Evolutionary conservation across 75 land plant species (phyloP).

Genomic region (Picea sitchensis): DNA sequence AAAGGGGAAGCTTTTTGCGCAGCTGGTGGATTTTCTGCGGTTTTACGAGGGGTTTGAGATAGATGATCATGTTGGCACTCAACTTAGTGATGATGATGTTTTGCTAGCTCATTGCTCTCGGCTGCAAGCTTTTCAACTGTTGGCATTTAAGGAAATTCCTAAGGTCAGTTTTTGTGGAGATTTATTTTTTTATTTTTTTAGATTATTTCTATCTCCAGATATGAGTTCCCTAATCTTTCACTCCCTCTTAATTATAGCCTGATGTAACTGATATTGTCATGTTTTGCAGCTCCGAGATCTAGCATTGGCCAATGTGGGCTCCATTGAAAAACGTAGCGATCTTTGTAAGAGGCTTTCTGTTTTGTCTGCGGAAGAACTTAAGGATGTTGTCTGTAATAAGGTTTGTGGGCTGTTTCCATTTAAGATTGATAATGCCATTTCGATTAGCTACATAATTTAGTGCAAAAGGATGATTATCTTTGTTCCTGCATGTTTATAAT

Average conservation of each 20-base stretch:
- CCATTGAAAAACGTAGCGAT: slow-evolving; percentile 76
- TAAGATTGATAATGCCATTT: neutral
- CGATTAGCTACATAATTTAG: neutral
- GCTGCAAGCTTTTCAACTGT: slow-evolving; percentile 72
- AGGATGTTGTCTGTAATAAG: slow-evolving; percentile 85
- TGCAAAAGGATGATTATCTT: neutral
- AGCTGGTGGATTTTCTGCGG: slow-evolving; percentile 88
- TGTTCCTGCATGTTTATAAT: neutral
- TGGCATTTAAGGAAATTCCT: slow-evolving; percentile 73
- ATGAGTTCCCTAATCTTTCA: neutral
- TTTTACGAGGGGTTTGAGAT: slow-evolving; percentile 95
- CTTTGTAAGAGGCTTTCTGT: slow-evolving; percentile 67
- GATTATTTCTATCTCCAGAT: neutral
- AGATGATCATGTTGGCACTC: slow-evolving; percentile 85
- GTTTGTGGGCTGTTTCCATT: slow-evolving; percentile 22
- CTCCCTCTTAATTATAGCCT: neutral
- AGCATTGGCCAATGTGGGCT: slow-evolving; percentile 83
- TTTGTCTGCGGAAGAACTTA: slow-evolving; percentile 63
- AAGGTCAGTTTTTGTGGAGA: slow-evolving; percentile 43
- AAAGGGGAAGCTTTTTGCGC: slow-evolving; percentile 82
- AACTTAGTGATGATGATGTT: slow-evolving; percentile 84
- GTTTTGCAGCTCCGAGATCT: slow-evolving; percentile 67
- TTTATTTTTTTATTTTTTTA: slow-evolving; percentile 1
- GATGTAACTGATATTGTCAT: neutral
- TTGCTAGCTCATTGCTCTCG: slow-evolving; percentile 74